Conservation (phyloP, 192 early-diverging fungal genomes). For the Dissophora ornata region DNA sequence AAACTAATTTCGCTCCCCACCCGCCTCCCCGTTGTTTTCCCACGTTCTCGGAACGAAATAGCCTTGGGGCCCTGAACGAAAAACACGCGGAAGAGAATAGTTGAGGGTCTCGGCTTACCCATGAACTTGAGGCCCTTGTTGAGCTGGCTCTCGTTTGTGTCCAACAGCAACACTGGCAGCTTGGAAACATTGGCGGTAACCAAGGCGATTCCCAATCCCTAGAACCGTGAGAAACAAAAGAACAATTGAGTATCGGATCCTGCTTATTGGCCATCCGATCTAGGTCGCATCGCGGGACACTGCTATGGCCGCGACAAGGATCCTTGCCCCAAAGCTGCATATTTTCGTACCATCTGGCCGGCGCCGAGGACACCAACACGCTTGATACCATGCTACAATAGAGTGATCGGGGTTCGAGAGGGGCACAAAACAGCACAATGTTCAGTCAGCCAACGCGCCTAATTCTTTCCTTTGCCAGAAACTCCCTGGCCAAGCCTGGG, state of each 20-base stretch:
- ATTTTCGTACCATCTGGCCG: conserved; percentile 95
- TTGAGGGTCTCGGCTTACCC: conserved; percentile 57
- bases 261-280: too few species aligned
- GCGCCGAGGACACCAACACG: conserved; percentile 90
- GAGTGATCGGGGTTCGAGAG: too few species aligned
- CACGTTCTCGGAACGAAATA: background rate
- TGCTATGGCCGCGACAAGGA: too few species aligned
- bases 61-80: too few species aligned
- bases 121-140: conserved; percentile 86
- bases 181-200: conserved; percentile 88
- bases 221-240: background rate
- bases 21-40: conserved; percentile 8
- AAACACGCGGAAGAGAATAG: too few species aligned
- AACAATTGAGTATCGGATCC: background rate
- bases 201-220: conserved; percentile 87
- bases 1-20: too few species aligned
- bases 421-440: background rate
- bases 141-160: conserved; percentile 81
- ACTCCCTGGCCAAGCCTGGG: too few species aligned
- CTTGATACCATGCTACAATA: conserved; percentile 48
- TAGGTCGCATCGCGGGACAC: too few species aligned
- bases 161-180: conserved; percentile 82
- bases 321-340: too few species aligned
- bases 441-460: too few species aligned
- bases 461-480: too few species aligned